These are phyloP conservation scores for Podaxis pistillaris DNA, from an alignment of 768 basidiomycete species.

Conservation along the genomic window DNA sequence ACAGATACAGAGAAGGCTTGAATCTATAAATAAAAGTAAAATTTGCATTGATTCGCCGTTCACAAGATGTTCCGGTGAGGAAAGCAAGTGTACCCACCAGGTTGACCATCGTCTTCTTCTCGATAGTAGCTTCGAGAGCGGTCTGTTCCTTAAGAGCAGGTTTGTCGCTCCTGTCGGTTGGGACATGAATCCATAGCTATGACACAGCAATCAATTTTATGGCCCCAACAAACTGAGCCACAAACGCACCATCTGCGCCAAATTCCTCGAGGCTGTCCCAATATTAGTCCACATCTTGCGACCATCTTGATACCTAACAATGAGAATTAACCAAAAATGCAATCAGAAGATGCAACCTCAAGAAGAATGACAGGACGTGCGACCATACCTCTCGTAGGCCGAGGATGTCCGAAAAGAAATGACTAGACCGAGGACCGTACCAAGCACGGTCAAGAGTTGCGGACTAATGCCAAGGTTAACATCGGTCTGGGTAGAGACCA, in stretches of 20 bases:
- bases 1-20: constrained; percentile 69
- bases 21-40: constrained; percentile 35
- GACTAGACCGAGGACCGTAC: constrained; percentile 70
- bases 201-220: neutral
- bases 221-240: constrained; percentile 3
- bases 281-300: constrained; percentile 71
- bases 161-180: constrained; percentile 39
- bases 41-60: neutral
- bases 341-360: neutral
- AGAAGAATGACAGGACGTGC: neutral
- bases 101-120: constrained; percentile 77
- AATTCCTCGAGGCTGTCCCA: constrained; percentile 50
- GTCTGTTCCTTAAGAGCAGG: constrained; percentile 26
- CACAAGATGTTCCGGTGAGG: neutral
- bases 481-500: constrained; percentile 48
- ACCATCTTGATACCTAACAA: constrained; percentile 60
- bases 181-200: constrained; percentile 59
- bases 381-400: constrained; percentile 47
- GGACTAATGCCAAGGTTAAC: constrained; percentile 42
- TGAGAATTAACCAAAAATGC: neutral
- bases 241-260: constrained; percentile 54
- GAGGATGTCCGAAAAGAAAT: constrained; percentile 74
- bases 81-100: constrained; percentile 37
- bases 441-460: constrained; percentile 61
- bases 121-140: constrained; percentile 50